phyloP scores from a whole-genome alignment of 495 filamentous ascomycete genomes.

The Lophiostoma macrostomum region DNA sequence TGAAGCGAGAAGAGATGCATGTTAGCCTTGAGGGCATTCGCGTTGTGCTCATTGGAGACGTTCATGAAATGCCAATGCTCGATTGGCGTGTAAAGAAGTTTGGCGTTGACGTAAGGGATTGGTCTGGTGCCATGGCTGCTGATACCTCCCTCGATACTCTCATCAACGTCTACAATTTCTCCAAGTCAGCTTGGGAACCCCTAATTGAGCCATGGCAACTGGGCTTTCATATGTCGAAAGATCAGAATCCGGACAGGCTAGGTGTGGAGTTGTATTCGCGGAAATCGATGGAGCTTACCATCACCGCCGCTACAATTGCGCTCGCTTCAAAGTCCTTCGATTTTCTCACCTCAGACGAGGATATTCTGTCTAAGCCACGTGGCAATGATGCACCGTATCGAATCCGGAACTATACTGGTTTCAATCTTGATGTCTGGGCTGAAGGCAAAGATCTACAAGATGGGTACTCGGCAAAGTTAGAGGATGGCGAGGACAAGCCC shows the following conservation, averaged over 20 bases:
- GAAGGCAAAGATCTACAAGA: constrained; percentile 53
- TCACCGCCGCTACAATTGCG: constrained; percentile 92
- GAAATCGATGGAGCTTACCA: constrained; percentile 83
- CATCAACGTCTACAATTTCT: constrained; percentile 96
- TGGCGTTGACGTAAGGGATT: constrained; percentile 76
- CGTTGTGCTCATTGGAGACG: constrained; percentile 89
- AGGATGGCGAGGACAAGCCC: constrained; percentile 84
- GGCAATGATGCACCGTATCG: constrained; percentile 88
- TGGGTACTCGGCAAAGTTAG: constrained; percentile 70
- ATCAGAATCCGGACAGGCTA: constrained; percentile 68
- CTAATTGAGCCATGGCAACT: constrained; percentile 95
- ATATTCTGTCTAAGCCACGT: constrained; percentile 90
- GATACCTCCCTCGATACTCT: constrained; percentile 89
- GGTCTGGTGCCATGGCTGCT: constrained; percentile 82
- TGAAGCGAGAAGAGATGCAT: constrained; percentile 79
- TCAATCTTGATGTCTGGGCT: constrained; percentile 79
- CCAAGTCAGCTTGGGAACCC: constrained; percentile 97
- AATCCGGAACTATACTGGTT: constrained; percentile 93
- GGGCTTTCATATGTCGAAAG: constrained; percentile 82
- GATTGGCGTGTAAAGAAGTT: constrained; percentile 94
- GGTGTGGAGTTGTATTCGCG: constrained; percentile 83
- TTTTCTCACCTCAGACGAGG: constrained; percentile 84
- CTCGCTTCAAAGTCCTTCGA: constrained; percentile 87
- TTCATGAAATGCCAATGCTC: constrained; percentile 89
- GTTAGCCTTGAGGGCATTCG: constrained; percentile 83